Percentiles rank a stretch among this genome's conserved stretches.
Evolutionary conservation across 495 filamentous ascomycete species (phyloP).

Genomic region (Penicillium soppii): DNA sequence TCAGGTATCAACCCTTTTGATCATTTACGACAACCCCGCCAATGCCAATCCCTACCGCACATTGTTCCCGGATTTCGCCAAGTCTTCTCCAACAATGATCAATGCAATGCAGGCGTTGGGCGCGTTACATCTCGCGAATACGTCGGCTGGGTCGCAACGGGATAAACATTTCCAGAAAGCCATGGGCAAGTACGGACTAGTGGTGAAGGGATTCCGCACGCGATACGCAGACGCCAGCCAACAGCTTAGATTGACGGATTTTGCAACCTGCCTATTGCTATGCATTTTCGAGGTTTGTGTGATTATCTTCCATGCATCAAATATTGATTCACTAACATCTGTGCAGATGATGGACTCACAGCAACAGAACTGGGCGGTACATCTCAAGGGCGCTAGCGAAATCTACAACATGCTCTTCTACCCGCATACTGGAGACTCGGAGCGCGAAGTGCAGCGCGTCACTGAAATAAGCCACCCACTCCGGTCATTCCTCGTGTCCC

Average conservation of each 20-base stretch:
- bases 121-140: slow-evolving; percentile 44
- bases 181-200: slow-evolving; percentile 41
- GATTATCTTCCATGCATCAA: neutral
- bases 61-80: slow-evolving; percentile 38
- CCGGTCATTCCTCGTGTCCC: slow-evolving; percentile 38
- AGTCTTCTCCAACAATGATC: slow-evolving; percentile 38
- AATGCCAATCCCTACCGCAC: slow-evolving; percentile 39
- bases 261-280: slow-evolving; percentile 41
- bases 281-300: slow-evolving; percentile 41
- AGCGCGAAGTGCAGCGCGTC: slow-evolving; percentile 31
- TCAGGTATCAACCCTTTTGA: slow-evolving; percentile 35
- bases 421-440: slow-evolving; percentile 23
- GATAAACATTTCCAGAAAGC: slow-evolving; percentile 42
- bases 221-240: slow-evolving; percentile 28
- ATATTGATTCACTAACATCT: slow-evolving; percentile 1
- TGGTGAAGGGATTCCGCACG: slow-evolving; percentile 36
- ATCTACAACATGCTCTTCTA: slow-evolving; percentile 41
- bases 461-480: slow-evolving; percentile 40
- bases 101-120: slow-evolving; percentile 46
- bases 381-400: slow-evolving; percentile 42
- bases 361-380: slow-evolving; percentile 40
- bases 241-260: slow-evolving; percentile 33
- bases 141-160: slow-evolving; percentile 31
- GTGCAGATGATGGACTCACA: slow-evolving; percentile 47
- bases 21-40: slow-evolving; percentile 39